Base-by-base conservation (phyloP, 768 basidiomycete genomes). In the Macrolepiota albuminosa region DNA sequence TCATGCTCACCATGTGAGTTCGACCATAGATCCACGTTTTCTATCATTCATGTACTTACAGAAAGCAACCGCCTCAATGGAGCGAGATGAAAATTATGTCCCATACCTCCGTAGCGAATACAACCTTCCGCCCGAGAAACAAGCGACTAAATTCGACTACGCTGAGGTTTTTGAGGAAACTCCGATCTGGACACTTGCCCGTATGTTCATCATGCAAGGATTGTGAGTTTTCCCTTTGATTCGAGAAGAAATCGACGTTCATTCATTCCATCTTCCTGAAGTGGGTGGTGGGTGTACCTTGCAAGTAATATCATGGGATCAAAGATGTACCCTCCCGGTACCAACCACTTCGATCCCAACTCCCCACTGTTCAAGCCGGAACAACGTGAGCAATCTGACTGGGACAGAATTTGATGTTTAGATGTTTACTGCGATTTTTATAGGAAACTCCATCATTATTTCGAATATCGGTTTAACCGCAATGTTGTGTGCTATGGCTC, bases 31-130 rank as follows among this genome's bases (percentile, higher is more conserved):
- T 47, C 0, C 31, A 18, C 31, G 4, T 13, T 49, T 18, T 42
- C 9, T 40, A 7, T 24, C 0, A 39, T 45, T n/a, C 10, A 16
- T 6, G 5, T 13, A 2, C 31, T 26, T 45, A n/a, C 54, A 80
- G 78, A 79, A 78, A 76, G 85, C 86, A 63, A 87, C 88, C 57
- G 83, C 83, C 45, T 88, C 88, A 0, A 88, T 90, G 73, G 87
- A 88, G 67, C 75, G 85, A 18, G 90, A 93, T 66, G 88, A 91
- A 69, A 90, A 89, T 63, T 88, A 84, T 59, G 82, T 89, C 6
- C 87, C 86, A 48, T 75, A 78, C 58, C 72, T 72, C 54, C 74
- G 73, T 42, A 72, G 71, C 56, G 72, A 76, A 58, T 78, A 70
- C 60, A 71, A 72, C 31, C 69, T 82, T 5, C 81, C 81, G 0